Conservation (phyloP, 352 stramenopile genomes). For the Globisporangium nodosum region DNA sequence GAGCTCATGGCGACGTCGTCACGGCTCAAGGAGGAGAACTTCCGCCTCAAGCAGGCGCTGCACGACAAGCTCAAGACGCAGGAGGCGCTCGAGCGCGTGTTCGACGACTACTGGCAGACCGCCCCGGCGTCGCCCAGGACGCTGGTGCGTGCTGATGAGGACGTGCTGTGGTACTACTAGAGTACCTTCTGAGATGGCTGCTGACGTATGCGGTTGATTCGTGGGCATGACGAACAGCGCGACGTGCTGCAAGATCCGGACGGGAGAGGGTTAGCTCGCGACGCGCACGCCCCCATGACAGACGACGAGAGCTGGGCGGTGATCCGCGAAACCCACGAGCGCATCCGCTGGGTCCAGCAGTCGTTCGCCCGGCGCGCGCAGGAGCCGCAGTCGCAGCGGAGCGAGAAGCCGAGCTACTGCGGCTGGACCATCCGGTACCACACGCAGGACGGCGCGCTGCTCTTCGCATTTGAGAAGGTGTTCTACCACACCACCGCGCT, state of each 20-base stretch:
- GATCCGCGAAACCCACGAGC: conserved; percentile 14
- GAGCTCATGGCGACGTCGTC: conserved; percentile 28
- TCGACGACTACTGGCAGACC: conserved; percentile 15
- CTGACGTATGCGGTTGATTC: not conserved
- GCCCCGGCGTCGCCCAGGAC: not conserved
- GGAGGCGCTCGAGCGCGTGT: conserved; percentile 26
- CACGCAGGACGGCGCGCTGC: conserved; percentile 21
- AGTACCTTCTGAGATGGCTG: not conserved
- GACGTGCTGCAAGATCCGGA: not conserved
- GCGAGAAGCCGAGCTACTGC: conserved; percentile 15
- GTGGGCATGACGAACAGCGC: not conserved
- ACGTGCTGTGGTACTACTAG: too few relatives aligned
- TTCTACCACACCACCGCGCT: conserved; percentile 28
- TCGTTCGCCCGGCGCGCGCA: conserved; percentile 2
- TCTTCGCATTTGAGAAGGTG: conserved; percentile 42
- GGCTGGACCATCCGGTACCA: conserved; percentile 23
- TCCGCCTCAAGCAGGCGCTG: conserved; percentile 24
- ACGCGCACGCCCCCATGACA: conserved; percentile 10
- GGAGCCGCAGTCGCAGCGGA: not conserved
- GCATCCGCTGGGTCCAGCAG: conserved; percentile 14
- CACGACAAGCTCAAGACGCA: conserved; percentile 29
- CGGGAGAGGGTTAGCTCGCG: not conserved
- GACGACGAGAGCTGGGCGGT: conserved; percentile 16
- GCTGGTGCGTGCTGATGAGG: not conserved
- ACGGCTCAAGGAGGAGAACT: conserved; percentile 21